phyloP scores from a whole-genome alignment of 2,329 filamentous ascomycete genomes.

The Colletotrichum sp. region DNA sequence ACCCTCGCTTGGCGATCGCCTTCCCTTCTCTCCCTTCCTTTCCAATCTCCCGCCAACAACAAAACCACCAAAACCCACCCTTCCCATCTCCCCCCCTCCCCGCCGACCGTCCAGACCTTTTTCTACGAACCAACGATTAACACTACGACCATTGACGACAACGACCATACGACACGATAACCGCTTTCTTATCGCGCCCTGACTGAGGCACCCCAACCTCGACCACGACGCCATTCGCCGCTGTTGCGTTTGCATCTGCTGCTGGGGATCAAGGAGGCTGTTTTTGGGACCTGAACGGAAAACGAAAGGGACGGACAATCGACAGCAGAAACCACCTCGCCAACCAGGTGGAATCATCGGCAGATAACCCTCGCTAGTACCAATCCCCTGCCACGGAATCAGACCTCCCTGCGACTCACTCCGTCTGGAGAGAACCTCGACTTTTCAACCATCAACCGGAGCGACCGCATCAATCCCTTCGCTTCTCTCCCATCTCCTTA shows the following conservation, averaged over 20 bases:
- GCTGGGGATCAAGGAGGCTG: not conserved
- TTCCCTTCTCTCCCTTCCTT: constrained; percentile 15
- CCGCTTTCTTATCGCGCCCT: not conserved
- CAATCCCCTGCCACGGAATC: constrained; percentile 12
- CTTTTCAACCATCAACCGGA: not conserved
- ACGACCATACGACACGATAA: not conserved
- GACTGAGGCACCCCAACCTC: constrained; percentile 7
- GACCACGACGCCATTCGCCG: not conserved
- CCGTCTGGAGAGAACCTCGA: not conserved
- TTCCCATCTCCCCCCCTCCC: not conserved
- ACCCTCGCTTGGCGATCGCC: constrained; percentile 14
- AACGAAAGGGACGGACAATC: not conserved
- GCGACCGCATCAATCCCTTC: not conserved
- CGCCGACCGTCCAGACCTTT: constrained; percentile 2
- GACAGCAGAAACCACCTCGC: not conserved
- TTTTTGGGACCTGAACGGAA: not conserved
- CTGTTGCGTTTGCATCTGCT: not conserved
- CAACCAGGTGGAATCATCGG: not conserved
- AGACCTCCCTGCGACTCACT: not conserved
- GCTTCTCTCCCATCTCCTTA: not conserved
- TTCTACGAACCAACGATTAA: not conserved
- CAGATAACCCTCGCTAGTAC: constrained; percentile 20
- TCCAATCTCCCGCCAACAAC: constrained; percentile 13
- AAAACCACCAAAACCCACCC: constrained; percentile 11
- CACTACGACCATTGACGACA: not conserved